A percentile compares a stretch with the other conserved stretches of the same genome.
Evolutionary conservation across 148 eudicot species (phyloP).

Genomic region (Fagopyrum tataricum): DNA sequence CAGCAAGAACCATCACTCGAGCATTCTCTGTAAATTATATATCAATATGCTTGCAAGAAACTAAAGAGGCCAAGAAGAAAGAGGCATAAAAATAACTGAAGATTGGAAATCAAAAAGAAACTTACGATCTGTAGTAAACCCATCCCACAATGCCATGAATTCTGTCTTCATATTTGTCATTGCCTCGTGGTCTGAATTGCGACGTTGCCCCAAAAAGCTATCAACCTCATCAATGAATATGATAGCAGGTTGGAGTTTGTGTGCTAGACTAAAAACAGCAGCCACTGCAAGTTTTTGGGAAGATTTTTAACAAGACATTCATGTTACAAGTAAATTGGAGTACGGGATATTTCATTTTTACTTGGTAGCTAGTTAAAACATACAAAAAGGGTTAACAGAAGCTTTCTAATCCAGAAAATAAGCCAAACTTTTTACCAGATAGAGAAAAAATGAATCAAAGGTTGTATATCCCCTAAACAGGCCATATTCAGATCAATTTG

Average conservation of each 20-base stretch:
- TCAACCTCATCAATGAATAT: conserved; percentile 95
- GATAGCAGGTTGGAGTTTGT: conserved; percentile 92
- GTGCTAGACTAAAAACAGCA: conserved; percentile 89
- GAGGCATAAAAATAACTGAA: background rate
- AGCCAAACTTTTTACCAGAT: background rate
- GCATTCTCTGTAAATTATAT: conserved; percentile 61
- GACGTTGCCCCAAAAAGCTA: conserved; percentile 92
- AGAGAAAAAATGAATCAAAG: background rate
- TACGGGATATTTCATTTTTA: background rate
- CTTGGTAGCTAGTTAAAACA: background rate
- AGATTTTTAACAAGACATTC: background rate
- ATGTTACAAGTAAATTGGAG: background rate
- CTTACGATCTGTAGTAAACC: conserved; percentile 89
- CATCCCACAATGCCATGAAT: conserved; percentile 98
- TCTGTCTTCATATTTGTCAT: conserved; percentile 89
- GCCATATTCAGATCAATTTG: background rate
- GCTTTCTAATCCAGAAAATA: background rate
- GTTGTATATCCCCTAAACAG: background rate
- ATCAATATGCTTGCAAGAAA: background rate
- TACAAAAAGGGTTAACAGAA: background rate
- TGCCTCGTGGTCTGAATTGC: conserved; percentile 83
- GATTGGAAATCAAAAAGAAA: conserved; percentile 11
- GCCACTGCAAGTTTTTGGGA: conserved; percentile 51
- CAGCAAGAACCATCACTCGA: conserved; percentile 97
- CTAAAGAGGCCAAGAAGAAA: conserved; percentile 20